Evolutionary conservation across 768 basidiomycete species (phyloP), one percentile per base, ranked within the genome.

Genomic region (Hirschioporus abietinus): DNA sequence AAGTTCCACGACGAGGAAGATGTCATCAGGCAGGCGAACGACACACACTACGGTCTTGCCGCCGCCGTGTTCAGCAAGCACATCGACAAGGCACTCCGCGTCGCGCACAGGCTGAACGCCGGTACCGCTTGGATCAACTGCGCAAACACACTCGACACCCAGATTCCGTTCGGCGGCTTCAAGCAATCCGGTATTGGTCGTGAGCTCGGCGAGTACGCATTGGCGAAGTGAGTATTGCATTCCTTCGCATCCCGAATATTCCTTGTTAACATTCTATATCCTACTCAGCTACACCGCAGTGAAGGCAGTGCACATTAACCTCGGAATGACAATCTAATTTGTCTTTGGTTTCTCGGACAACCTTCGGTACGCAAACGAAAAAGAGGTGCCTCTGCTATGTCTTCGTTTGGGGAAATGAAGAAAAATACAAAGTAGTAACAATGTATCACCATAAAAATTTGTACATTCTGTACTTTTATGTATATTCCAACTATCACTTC

Each of bases 31-130:
- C 83, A 86, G 72, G 96, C 94, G 27, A 99, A 99, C 77, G 89
- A 96, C 74, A 90, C 92, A 0, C 72, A 80, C 63, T 96, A 95
- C 76, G 96, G 96, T 66, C 86, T 97, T 60, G 94, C 93, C 17
- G 88, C 91, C 1, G 90, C 91, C 8, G 87, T 99, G 64, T 97
- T 95, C 82, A 88, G 91, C 36, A 81, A 86, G 72, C 83, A 96
- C 76, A 77, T 96, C 79, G 86, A 84, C 70, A 83, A 89, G 27
- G 93, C 92, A 0, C 77, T 96, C 65, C 78, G 80, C 67, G 86
- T 88, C 1, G 91, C 92, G 8, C 88, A 93, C 74, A 82, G 77
- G 67, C 79, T 98, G 67, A 84, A 91, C 72, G 91, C 93, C 5
- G 95, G 95, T 35, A 94, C 92, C 6, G 85, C 83, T 3, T 95